Percentiles rank a stretch among this genome's conserved stretches.
Conservation (phyloP, 2,329 filamentous ascomycete species). For the Xylariaceae sp. region DNA sequence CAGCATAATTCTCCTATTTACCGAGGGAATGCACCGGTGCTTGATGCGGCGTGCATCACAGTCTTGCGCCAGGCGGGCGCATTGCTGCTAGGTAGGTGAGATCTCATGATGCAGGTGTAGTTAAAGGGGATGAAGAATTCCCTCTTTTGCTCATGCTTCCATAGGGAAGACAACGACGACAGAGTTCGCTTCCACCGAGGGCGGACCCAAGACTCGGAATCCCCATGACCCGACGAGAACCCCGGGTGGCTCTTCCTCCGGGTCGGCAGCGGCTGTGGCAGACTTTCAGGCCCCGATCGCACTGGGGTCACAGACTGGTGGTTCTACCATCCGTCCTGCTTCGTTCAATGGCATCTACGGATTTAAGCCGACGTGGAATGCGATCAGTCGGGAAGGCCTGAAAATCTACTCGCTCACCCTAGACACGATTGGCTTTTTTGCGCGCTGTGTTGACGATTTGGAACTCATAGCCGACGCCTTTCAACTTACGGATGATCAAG, state of each 20-base stretch:
- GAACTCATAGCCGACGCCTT: slow-evolving; percentile 51
- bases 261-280: slow-evolving; percentile 60
- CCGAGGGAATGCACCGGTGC: slow-evolving; percentile 36
- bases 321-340: slow-evolving; percentile 58
- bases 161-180: slow-evolving; percentile 55
- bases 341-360: slow-evolving; percentile 61
- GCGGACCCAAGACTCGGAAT: slow-evolving; percentile 52
- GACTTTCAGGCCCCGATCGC: slow-evolving; percentile 58
- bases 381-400: slow-evolving; percentile 56
- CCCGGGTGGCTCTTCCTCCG: slow-evolving; percentile 62
- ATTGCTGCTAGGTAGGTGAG: slow-evolving; percentile 46
- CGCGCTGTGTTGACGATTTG: slow-evolving; percentile 53
- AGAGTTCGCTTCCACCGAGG: slow-evolving; percentile 55
- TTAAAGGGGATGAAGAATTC: neutral
- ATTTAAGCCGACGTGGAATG: slow-evolving; percentile 61
- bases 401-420: slow-evolving; percentile 54
- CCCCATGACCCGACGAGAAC: slow-evolving; percentile 61
- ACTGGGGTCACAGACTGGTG: slow-evolving; percentile 62
- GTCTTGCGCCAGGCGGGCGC: slow-evolving; percentile 51
- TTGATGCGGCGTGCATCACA: slow-evolving; percentile 50
- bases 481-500: slow-evolving; percentile 46
- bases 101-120: neutral
- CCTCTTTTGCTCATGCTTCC: neutral
- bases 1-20: slow-evolving; percentile 52
- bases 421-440: slow-evolving; percentile 59